phyloP scores from a whole-genome alignment of 306 rosid species.

The Lathyrus tuberosus region DNA sequence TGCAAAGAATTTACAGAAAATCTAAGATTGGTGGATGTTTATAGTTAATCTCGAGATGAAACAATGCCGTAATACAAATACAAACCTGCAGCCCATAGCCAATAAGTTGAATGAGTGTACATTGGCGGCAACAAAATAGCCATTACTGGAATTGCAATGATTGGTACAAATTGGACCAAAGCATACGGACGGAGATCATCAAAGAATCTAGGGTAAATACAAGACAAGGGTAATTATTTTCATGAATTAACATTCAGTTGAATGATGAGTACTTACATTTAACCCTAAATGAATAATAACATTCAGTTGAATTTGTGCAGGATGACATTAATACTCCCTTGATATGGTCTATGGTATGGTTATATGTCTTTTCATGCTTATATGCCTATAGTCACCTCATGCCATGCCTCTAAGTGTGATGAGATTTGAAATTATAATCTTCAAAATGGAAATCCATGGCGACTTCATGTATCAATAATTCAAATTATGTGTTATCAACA shows the following conservation, averaged over 20 bases:
- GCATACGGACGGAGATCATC: constrained; percentile 95
- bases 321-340: constrained; percentile 15
- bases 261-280: constrained; percentile 15
- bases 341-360: background rate
- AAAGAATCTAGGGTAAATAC: constrained; percentile 54
- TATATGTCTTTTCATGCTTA: background rate
- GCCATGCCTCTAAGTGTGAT: background rate
- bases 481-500: background rate
- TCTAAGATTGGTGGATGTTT: constrained; percentile 15
- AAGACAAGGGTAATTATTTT: constrained; percentile 37
- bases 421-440: background rate
- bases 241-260: constrained; percentile 23
- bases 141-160: constrained; percentile 84
- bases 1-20: constrained; percentile 35
- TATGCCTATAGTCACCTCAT: constrained; percentile 12
- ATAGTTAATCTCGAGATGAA: constrained; percentile 7
- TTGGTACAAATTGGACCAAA: constrained; percentile 74
- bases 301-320: constrained; percentile 15
- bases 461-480: background rate
- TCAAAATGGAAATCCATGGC: background rate
- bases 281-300: constrained; percentile 16
- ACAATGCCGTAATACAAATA: constrained; percentile 13
- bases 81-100: constrained; percentile 98
- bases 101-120: constrained; percentile 87
- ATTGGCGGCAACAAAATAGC: constrained; percentile 85